phyloP scores from a whole-genome alignment of 108 stramenopile species.

The Parmales sp. region DNA sequence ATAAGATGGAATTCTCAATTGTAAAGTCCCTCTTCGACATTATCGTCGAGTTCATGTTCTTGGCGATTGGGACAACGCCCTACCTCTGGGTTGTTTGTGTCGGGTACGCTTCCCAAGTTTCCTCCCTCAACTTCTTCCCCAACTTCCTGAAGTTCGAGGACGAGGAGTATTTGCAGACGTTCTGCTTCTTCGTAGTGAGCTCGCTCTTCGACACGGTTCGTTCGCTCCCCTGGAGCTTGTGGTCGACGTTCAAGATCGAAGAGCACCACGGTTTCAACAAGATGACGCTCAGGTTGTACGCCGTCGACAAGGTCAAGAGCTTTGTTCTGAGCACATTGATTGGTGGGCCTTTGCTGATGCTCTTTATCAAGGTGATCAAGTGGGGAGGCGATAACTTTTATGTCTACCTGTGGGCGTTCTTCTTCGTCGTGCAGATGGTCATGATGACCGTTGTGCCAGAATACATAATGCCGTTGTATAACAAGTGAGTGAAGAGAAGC shows the following conservation, averaged over 20 bases:
- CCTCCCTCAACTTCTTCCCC: background rate
- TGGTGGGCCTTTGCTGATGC: slow-evolving; percentile 75
- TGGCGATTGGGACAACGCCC: slow-evolving; percentile 64
- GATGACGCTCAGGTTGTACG: slow-evolving; percentile 70
- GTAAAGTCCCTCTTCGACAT: slow-evolving; percentile 56
- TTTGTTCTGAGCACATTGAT: slow-evolving; percentile 63
- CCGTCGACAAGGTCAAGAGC: slow-evolving; percentile 82
- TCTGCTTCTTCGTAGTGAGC: slow-evolving; percentile 56
- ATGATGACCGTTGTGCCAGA: slow-evolving; percentile 91
- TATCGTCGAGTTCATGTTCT: slow-evolving; percentile 52
- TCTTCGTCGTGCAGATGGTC: slow-evolving; percentile 69
- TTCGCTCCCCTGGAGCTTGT: background rate
- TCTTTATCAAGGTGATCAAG: slow-evolving; percentile 74
- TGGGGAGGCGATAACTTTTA: slow-evolving; percentile 76
- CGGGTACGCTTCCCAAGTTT: slow-evolving; percentile 12
- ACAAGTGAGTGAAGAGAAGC: no score
- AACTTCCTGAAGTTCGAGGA: slow-evolving; percentile 46
- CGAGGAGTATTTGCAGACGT: slow-evolving; percentile 68
- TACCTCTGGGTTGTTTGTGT: slow-evolving; percentile 65
- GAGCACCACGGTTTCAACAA: slow-evolving; percentile 97
- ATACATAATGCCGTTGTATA: slow-evolving; percentile 94
- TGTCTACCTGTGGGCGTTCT: slow-evolving; percentile 87
- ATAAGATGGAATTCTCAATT: slow-evolving; percentile 79
- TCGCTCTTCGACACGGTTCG: background rate
- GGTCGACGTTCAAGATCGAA: slow-evolving; percentile 85